These are phyloP conservation scores for Coccomyxa subellipsoidea DNA, from an alignment of 163 green algal genomes.

Conservation along the genomic window DNA sequence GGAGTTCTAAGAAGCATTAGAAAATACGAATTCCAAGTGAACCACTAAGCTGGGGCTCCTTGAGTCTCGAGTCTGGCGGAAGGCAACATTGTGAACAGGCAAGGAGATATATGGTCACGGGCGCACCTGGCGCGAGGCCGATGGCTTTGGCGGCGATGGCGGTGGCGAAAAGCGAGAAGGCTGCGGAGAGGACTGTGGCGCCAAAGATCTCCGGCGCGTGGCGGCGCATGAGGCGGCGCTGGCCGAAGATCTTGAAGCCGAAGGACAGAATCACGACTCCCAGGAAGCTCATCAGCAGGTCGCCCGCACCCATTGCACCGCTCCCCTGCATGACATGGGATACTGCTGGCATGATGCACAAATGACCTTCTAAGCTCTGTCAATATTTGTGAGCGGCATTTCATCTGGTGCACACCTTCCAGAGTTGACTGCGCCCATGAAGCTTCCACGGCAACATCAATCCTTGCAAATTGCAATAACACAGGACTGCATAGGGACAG, in stretches of 20 bases:
- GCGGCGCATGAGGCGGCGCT: slow-evolving; percentile 71
- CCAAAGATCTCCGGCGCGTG: slow-evolving; percentile 84
- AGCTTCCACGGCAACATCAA: no score
- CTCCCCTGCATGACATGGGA: slow-evolving; percentile 35
- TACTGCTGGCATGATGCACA: no score
- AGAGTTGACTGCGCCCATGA: no score
- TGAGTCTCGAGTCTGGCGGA: no score
- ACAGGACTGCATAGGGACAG: no score
- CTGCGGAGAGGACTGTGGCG: slow-evolving; percentile 52
- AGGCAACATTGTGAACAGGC: neutral
- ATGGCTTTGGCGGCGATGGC: slow-evolving; percentile 60
- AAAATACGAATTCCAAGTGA: no score
- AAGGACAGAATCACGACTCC: slow-evolving; percentile 88
- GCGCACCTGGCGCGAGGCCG: slow-evolving; percentile 54
- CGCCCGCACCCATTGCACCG: slow-evolving; percentile 62
- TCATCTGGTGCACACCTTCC: no score
- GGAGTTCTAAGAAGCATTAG: no score
- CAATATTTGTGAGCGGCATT: no score
- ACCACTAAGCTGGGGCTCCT: no score
- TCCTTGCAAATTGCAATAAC: no score
- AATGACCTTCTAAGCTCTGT: no score
- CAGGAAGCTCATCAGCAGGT: slow-evolving; percentile 87
- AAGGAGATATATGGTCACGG: neutral
- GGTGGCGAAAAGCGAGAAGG: slow-evolving; percentile 83
- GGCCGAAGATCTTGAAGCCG: slow-evolving; percentile 68